phyloP scores from a whole-genome alignment of 345 rosid genomes.

The Limnanthes douglasii region DNA sequence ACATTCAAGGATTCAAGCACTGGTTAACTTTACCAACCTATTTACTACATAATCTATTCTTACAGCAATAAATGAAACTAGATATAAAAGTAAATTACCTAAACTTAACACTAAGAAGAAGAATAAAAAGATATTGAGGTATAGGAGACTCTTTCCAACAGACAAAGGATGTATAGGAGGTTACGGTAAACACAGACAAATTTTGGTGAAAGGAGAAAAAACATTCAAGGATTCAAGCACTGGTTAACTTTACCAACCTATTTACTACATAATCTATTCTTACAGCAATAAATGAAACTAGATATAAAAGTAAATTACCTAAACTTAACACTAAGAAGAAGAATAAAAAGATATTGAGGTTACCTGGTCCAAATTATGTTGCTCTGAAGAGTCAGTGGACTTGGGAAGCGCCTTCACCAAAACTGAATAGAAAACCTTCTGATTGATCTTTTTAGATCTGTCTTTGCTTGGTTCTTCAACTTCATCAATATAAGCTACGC shows the following conservation, averaged over 20 bases:
- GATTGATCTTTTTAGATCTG: constrained; percentile 40
- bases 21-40: too few species aligned
- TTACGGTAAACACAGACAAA: too few species aligned
- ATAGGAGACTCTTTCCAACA: too few species aligned
- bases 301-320: neutral
- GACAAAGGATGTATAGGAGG: too few species aligned
- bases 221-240: too few species aligned
- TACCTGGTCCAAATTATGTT: constrained; percentile 92
- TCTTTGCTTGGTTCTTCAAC: constrained; percentile 80
- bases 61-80: too few species aligned
- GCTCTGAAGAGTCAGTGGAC: constrained; percentile 70
- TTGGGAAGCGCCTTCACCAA: constrained; percentile 84
- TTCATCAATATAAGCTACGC: constrained; percentile 98
- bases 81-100: neutral
- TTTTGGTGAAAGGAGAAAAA: too few species aligned
- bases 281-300: too few species aligned
- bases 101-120: neutral
- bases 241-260: too few species aligned
- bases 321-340: neutral
- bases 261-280: too few species aligned
- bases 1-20: too few species aligned
- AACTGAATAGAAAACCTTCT: constrained; percentile 76
- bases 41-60: too few species aligned
- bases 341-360: neutral
- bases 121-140: neutral